phyloP scores from a whole-genome alignment of 2,329 filamentous ascomycete genomes.

The Aspergillus costaricaensis region DNA sequence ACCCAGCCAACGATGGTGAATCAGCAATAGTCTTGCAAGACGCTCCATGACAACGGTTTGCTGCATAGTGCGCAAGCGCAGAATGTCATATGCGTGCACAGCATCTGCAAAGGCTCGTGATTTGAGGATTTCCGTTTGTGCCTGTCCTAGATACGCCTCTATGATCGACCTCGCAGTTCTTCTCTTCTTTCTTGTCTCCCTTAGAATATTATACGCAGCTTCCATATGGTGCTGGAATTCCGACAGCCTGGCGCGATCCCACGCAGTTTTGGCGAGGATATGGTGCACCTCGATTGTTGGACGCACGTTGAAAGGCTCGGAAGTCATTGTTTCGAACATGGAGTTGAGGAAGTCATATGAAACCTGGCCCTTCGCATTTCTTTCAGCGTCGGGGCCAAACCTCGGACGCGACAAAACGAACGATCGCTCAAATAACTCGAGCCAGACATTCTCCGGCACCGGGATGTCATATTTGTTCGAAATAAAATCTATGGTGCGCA shows the following conservation, averaged over 20 bases:
- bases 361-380: constrained; percentile 37
- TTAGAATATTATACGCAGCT: constrained; percentile 33
- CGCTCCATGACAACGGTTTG: constrained; percentile 27
- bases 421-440: constrained; percentile 67
- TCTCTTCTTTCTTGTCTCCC: constrained; percentile 30
- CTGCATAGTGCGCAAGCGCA: constrained; percentile 34
- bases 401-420: constrained; percentile 57
- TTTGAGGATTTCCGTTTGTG: constrained; percentile 17
- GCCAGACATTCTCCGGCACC: constrained; percentile 64
- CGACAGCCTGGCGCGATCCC: constrained; percentile 19
- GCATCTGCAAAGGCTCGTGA: constrained; percentile 32
- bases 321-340: constrained; percentile 63
- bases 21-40: constrained; percentile 26
- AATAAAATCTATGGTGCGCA: constrained; percentile 64
- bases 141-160: constrained; percentile 25
- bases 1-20: constrained; percentile 22
- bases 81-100: constrained; percentile 35
- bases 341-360: constrained; percentile 48
- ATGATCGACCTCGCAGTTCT: constrained; percentile 29
- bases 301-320: constrained; percentile 56
- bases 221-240: constrained; percentile 31
- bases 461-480: constrained; percentile 60
- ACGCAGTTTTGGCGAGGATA: constrained; percentile 34
- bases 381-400: constrained; percentile 34
- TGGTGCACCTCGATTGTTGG: constrained; percentile 61